Percentiles rank a stretch among this genome's conserved stretches.
Evolutionary conservation across 805 yeast species (phyloP).

Genomic region (Cephaloascus fragrans): DNA sequence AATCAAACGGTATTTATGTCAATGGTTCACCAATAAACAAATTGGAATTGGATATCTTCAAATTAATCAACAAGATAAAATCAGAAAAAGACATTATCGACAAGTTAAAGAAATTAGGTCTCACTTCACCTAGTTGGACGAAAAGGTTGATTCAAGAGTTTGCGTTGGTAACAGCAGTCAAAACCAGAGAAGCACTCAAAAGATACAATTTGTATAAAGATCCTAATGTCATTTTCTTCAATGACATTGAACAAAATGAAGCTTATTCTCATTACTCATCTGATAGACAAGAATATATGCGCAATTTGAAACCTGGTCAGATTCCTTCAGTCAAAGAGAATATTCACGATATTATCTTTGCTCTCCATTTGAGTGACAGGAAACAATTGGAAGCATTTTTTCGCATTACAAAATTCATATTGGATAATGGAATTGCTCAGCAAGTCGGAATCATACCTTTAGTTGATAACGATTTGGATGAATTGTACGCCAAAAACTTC

Average conservation of each 20-base stretch:
- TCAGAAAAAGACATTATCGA: constrained; percentile 14
- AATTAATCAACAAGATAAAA: constrained; percentile 22
- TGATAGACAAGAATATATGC: constrained; percentile 37
- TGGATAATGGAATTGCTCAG: constrained; percentile 59
- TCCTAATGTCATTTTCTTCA: constrained; percentile 51
- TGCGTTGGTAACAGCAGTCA: constrained; percentile 29
- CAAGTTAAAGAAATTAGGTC: constrained; percentile 18
- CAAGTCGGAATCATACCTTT: constrained; percentile 80
- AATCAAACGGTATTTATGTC: constrained; percentile 44
- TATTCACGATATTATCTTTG: constrained; percentile 65
- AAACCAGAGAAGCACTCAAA: constrained; percentile 9
- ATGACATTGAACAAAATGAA: constrained; percentile 61
- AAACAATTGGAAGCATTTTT: constrained; percentile 40
- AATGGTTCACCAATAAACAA: constrained; percentile 60
- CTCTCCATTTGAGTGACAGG: constrained; percentile 45
- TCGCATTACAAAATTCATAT: constrained; percentile 36
- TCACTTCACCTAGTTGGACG: constrained; percentile 19
- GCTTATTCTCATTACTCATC: constrained; percentile 37
- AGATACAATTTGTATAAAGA: constrained; percentile 13
- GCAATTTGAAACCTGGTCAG: constrained; percentile 39
- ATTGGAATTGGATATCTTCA: constrained; percentile 30
- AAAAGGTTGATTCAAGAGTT: constrained; percentile 22
- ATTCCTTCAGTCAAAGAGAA: constrained; percentile 67
- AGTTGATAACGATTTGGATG: constrained; percentile 12
- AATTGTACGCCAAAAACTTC: constrained; percentile 13